Conservation (phyloP, 495 filamentous ascomycete genomes). For the Schizothecium vesticola region DNA sequence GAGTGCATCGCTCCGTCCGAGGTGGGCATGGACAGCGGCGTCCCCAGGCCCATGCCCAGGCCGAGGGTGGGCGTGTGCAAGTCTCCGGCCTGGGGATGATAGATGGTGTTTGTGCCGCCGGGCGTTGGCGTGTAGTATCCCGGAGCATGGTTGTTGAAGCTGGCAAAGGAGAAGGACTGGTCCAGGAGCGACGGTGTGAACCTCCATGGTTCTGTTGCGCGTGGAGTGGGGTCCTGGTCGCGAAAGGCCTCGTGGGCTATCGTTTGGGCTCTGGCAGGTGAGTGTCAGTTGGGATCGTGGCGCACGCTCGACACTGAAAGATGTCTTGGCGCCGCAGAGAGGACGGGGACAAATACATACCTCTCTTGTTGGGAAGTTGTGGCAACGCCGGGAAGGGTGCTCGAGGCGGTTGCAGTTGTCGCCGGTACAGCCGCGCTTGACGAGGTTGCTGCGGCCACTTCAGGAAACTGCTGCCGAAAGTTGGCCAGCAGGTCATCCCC, state of each 20-base stretch:
- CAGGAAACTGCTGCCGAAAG: constrained; percentile 76
- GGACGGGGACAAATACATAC: constrained; percentile 30
- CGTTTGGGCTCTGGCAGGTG: constrained; percentile 30
- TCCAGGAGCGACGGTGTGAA: constrained; percentile 88
- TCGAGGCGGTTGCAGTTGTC: constrained; percentile 30
- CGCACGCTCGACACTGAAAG: neutral
- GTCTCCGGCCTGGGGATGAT: constrained; percentile 81
- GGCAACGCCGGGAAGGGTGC: constrained; percentile 36
- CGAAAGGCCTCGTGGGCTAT: constrained; percentile 52
- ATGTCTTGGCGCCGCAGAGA: no score
- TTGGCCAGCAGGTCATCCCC: constrained; percentile 74
- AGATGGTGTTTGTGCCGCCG: constrained; percentile 73
- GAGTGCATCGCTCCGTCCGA: constrained; percentile 54
- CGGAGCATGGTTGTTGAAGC: constrained; percentile 70
- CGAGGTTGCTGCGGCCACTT: constrained; percentile 45
- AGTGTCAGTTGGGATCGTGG: constrained; percentile 6
- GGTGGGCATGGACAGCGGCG: constrained; percentile 75
- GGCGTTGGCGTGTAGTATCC: constrained; percentile 89
- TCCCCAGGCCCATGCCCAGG: constrained; percentile 61
- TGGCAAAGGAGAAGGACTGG: constrained; percentile 69
- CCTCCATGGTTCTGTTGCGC: constrained; percentile 69
- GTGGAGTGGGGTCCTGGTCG: constrained; percentile 74
- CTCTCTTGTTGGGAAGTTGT: constrained; percentile 39
- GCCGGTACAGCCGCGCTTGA: constrained; percentile 27
- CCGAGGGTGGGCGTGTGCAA: constrained; percentile 76